Base-by-base conservation (phyloP, 23 red algal genomes). In the Cyanidioschyzon merolae region DNA sequence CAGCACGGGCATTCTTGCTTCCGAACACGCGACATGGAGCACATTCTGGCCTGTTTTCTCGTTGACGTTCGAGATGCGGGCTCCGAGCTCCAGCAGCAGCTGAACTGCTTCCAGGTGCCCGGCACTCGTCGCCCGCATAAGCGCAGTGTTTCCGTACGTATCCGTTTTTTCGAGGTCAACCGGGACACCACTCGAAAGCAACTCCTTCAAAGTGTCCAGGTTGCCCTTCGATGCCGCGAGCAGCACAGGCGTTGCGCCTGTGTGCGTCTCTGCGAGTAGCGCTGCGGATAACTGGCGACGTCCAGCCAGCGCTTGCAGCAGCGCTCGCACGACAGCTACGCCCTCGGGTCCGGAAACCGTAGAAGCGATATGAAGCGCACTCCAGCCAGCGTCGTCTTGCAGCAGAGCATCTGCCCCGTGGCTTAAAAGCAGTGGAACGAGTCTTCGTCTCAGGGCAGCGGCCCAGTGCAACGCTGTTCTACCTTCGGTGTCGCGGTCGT, bases 161-260 rank as follows among this genome's bases (percentile, higher is more conserved):
- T 83, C 89, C 31, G 40, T 37, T 0, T 77, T 39, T 45, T 86
- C 82, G 12, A 91, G 77, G 35, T 59, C 50, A 38, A 54, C 39
- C 26, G 85, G 79, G 16, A 71, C 78, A 38, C 51, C 59, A 38
- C 68, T 79, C n/a, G 45, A 35, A 0, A 91, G 74, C 29, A 45
- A 59, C 79, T 91, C 82, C 37, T 82, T 81, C 68, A 58, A 39
- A 45, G 21, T 83, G 58, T 59, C 80, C 34, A 57, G 50, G 75
- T 85, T 27, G 12, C 63, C 63, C 63, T 71, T 71, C 7, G 63
- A 71, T 3, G 63, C 63, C 16, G 63, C 63, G 12, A 71, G 29
- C 3, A 71, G 21, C 63, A 71, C 2, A 7, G 63, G 63, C n/a
- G 63, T 71, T 7, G 63, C 63, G 21, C 63, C 63, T 25, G 63